Evolutionary conservation across 2,329 filamentous ascomycete genomes (phyloP).

Genomic region (Cladophialophora carrionii): DNA sequence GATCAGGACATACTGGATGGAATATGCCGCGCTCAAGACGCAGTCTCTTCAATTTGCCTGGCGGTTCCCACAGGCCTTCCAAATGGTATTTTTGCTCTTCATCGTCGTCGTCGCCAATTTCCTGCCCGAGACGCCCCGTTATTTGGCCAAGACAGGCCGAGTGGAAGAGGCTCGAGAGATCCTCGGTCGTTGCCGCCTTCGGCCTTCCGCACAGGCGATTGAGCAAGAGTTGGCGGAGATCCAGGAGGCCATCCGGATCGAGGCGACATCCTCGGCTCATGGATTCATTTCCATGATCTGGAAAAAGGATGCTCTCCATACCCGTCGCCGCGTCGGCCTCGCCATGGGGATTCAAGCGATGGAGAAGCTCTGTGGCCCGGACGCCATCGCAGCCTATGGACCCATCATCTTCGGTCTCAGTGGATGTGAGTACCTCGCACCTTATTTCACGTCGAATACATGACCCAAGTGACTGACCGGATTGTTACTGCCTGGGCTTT

Average conservation of each 20-base stretch:
- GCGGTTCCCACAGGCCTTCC: conserved; percentile 65
- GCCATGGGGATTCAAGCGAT: conserved; percentile 38
- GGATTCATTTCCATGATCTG: conserved; percentile 39
- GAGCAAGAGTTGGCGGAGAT: conserved; percentile 39
- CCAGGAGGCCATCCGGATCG: conserved; percentile 38
- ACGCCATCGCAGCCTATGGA: conserved; percentile 38
- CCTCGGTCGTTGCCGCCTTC: conserved; percentile 26
- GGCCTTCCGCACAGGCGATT: conserved; percentile 24
- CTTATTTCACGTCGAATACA: not conserved
- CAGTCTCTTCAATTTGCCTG: conserved; percentile 50
- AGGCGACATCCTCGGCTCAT: conserved; percentile 36
- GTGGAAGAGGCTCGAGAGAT: conserved; percentile 35
- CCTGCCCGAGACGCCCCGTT: conserved; percentile 53
- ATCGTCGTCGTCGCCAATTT: conserved; percentile 56
- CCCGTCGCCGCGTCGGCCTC: conserved; percentile 36
- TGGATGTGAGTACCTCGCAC: conserved; percentile 10
- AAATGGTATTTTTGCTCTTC: conserved; percentile 62
- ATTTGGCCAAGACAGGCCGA: conserved; percentile 38
- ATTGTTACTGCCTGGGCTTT: conserved; percentile 4
- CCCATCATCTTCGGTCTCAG: conserved; percentile 35
- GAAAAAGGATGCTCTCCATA: conserved; percentile 37
- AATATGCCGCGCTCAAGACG: conserved; percentile 40
- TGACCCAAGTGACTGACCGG: conserved; percentile 1
- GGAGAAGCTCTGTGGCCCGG: conserved; percentile 39
- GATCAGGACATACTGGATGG: conserved; percentile 41